phyloP scores from a whole-genome alignment of 75 land plant species.

The Selaginella tamariscina region DNA sequence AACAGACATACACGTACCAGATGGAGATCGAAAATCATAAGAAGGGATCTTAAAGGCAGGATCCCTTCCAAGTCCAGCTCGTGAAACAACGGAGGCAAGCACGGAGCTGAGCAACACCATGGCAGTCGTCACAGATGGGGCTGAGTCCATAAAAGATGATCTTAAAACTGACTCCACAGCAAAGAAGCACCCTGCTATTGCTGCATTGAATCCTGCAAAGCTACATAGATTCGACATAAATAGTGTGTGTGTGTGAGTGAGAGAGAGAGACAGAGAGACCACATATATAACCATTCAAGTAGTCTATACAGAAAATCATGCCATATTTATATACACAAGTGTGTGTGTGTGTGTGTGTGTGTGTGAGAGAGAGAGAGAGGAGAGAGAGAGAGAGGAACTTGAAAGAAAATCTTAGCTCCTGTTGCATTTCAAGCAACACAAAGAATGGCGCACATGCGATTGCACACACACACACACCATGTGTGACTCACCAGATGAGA shows the following conservation, averaged over 20 bases:
- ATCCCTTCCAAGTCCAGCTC: constrained; percentile 88
- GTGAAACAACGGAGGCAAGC: constrained; percentile 78
- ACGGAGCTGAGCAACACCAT: constrained; percentile 96
- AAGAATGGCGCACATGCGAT: neutral
- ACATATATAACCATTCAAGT: no score
- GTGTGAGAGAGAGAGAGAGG: no score
- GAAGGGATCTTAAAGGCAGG: constrained; percentile 91
- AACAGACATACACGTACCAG: constrained; percentile 39
- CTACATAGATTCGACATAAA: no score
- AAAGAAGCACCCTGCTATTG: constrained; percentile 94
- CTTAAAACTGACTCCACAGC: constrained; percentile 90
- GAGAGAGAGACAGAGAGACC: no score
- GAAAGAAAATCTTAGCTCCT: no score
- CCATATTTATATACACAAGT: no score
- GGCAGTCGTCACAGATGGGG: constrained; percentile 62
- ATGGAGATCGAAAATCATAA: constrained; percentile 94
- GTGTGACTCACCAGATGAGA: constrained; percentile 82
- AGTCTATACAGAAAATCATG: no score
- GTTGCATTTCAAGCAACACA: neutral
- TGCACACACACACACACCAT: no score
- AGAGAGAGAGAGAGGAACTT: no score
- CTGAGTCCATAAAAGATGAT: constrained; percentile 61
- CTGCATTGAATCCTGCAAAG: constrained; percentile 82
- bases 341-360: no score
- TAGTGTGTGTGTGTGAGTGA: no score